Evolutionary conservation across 2,329 filamentous ascomycete species (phyloP), one percentile per base, ranked within the genome.

Genomic region (Hymenoscyphus repandus): DNA sequence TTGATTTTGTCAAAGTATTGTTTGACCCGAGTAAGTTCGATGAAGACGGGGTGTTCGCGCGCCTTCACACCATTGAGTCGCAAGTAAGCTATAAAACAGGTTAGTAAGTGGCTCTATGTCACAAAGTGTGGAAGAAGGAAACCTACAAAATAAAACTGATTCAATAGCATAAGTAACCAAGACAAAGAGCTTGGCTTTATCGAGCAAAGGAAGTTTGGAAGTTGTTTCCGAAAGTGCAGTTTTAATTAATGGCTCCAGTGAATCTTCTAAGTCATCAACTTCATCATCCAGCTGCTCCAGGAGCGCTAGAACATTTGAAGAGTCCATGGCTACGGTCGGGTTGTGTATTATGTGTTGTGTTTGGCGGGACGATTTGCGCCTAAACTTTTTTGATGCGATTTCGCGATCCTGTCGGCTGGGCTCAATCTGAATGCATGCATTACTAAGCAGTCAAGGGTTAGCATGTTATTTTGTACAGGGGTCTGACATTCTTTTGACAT

Each of bases 1-100:
- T 93, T 89, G 67, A 97, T 92, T 73, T 97, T 99, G 53, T 80
- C 82, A 70, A 96, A 95, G 69, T 97, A 97, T 66, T 90, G 86
- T 68, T 85, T 90, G 48, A 97, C 85, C 50, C 93, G 83, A 52
- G 82, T 85, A 56, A 99, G 78, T 72, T 99, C 93, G 52, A 79
- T 78, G 70, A 90, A 93, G 52, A 99, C 82, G 27, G 88, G 79
- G 66, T 97, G 92, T 47, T 86, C 78, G 67, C 87, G 90, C n/a
- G 88, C 85, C 64, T 96, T 80, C 30, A 85, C 77, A 51, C 87
- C 90, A 59, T 90, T 84, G 7, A 96, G 78, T 55, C 85, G 83
- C 18, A 99, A 75, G 55, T 87, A 85, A 47, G 86, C 89, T 85
- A 49, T 13, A 36, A 9, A 15, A 3, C 6, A 60, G 45, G 33